A percentile compares a stretch with the other conserved stretches of the same genome.
Evolutionary conservation across 257 asterid genomes (phyloP).

Genomic region (Schizonepeta tenuifolia): DNA sequence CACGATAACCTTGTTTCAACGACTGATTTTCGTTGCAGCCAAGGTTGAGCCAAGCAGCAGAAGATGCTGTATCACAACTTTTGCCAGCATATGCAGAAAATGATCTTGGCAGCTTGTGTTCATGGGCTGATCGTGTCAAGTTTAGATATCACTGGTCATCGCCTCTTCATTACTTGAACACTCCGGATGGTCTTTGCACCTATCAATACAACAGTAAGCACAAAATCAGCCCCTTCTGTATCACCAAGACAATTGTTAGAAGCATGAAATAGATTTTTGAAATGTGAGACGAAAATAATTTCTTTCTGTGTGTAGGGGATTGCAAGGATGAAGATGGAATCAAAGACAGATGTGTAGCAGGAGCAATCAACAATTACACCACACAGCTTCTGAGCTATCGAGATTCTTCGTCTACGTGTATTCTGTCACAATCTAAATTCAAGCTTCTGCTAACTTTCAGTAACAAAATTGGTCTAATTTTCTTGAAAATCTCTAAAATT

Average conservation of each 20-base stretch:
- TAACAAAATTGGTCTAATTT: background rate
- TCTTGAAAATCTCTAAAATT: background rate
- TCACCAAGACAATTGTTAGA: background rate
- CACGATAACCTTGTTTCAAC: background rate
- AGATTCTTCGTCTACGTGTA: slow-evolving; percentile 45
- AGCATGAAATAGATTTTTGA: background rate
- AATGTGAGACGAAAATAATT: too few relatives aligned
- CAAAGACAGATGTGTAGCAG: slow-evolving; percentile 81
- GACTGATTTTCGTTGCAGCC: slow-evolving; percentile 40
- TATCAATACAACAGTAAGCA: slow-evolving; percentile 73
- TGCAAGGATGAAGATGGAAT: slow-evolving; percentile 85
- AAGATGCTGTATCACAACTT: slow-evolving; percentile 68
- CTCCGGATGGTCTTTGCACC: slow-evolving; percentile 79
- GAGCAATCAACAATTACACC: slow-evolving; percentile 60
- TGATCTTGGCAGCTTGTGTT: slow-evolving; percentile 74
- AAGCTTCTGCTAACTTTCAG: background rate
- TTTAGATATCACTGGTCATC: slow-evolving; percentile 80
- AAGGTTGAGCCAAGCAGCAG: slow-evolving; percentile 73
- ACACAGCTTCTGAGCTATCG: slow-evolving; percentile 41
- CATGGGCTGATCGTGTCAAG: slow-evolving; percentile 86
- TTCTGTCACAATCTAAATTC: too few relatives aligned
- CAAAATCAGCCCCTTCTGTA: background rate
- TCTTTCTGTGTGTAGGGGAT: slow-evolving; percentile 54
- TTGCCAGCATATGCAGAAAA: slow-evolving; percentile 63
- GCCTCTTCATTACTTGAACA: slow-evolving; percentile 77